A percentile compares a stretch with the other conserved stretches of the same genome.
Evolutionary conservation across 1,284 basidiomycete species (phyloP).

Genomic region (Lentinus polychrous): DNA sequence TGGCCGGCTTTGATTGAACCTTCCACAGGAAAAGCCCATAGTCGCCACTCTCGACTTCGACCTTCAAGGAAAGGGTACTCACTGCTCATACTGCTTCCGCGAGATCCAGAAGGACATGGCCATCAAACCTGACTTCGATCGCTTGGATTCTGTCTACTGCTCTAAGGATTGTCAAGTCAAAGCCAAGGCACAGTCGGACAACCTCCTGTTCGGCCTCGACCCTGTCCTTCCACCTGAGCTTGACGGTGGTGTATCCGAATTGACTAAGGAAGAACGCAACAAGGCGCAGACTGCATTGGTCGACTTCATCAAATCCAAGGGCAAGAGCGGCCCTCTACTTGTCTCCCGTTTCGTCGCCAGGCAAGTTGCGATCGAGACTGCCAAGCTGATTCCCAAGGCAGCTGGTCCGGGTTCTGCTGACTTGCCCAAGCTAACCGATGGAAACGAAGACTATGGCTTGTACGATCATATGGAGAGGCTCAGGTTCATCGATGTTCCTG

Average conservation of each 20-base stretch:
- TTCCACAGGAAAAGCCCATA: constrained; percentile 59
- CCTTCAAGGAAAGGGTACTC: constrained; percentile 52
- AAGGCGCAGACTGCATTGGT: constrained; percentile 53
- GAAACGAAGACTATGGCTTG: constrained; percentile 49
- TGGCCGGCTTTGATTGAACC: neutral
- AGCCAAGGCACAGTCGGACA: constrained; percentile 53
- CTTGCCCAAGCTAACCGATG: constrained; percentile 38
- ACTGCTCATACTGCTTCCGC: constrained; percentile 70
- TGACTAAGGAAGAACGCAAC: constrained; percentile 38
- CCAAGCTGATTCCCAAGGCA: constrained; percentile 39
- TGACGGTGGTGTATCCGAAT: constrained; percentile 27
- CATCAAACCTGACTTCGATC: constrained; percentile 41
- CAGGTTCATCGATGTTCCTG: constrained; percentile 49
- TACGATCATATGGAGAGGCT: constrained; percentile 72
- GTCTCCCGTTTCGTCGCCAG: constrained; percentile 65
- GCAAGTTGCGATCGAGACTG: constrained; percentile 59
- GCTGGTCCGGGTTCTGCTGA: constrained; percentile 20
- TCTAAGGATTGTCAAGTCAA: constrained; percentile 57
- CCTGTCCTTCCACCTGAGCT: constrained; percentile 51
- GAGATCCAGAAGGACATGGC: constrained; percentile 37
- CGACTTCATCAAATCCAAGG: constrained; percentile 43
- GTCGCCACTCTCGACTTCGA: constrained; percentile 64
- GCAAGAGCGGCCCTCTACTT: constrained; percentile 43
- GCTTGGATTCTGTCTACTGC: constrained; percentile 59
- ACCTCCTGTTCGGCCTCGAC: constrained; percentile 64